Evolutionary conservation across 345 rosid species (phyloP).

Genomic region (Erysimum cheiranthoides): DNA sequence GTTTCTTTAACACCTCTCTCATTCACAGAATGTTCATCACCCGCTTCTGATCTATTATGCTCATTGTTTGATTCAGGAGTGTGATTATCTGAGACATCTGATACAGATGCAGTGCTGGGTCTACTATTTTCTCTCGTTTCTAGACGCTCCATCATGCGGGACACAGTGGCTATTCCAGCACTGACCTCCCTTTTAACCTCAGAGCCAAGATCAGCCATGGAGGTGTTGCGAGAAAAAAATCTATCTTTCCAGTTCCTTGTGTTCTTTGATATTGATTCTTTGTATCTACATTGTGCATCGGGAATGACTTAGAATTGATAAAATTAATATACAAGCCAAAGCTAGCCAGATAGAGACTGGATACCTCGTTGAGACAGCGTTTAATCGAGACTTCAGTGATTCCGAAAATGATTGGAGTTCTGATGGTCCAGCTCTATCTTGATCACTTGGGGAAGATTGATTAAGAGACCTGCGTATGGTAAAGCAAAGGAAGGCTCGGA

Average conservation of each 20-base stretch:
- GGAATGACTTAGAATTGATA: conserved; percentile 5
- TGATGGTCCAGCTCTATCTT: conserved; percentile 89
- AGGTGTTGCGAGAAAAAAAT: conserved; percentile 76
- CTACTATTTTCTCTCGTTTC: conserved; percentile 62
- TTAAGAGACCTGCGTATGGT: conserved; percentile 49
- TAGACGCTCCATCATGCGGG: conserved; percentile 82
- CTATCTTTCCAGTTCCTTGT: conserved; percentile 95
- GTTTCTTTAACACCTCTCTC: conserved; percentile 50
- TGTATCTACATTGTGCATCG: conserved; percentile 59
- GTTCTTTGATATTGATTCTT: conserved; percentile 92
- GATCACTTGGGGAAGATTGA: conserved; percentile 65
- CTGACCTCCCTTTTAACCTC: conserved; percentile 87
- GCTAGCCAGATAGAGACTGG: neutral
- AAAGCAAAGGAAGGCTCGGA: conserved; percentile 26
- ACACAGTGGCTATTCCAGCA: conserved; percentile 87
- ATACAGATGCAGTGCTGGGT: conserved; percentile 51
- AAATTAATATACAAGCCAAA: conserved; percentile 9
- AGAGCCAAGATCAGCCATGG: conserved; percentile 74
- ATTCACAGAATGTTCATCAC: conserved; percentile 44
- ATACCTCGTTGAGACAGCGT: conserved; percentile 81
- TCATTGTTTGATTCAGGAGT: conserved; percentile 53
- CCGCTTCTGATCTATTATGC: conserved; percentile 39
- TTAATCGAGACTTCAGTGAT: conserved; percentile 73
- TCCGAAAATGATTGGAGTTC: conserved; percentile 90
- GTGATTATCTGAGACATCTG: conserved; percentile 53